Base-by-base conservation (phyloP, 768 basidiomycete species). In the Phaeotremella fagi region DNA sequence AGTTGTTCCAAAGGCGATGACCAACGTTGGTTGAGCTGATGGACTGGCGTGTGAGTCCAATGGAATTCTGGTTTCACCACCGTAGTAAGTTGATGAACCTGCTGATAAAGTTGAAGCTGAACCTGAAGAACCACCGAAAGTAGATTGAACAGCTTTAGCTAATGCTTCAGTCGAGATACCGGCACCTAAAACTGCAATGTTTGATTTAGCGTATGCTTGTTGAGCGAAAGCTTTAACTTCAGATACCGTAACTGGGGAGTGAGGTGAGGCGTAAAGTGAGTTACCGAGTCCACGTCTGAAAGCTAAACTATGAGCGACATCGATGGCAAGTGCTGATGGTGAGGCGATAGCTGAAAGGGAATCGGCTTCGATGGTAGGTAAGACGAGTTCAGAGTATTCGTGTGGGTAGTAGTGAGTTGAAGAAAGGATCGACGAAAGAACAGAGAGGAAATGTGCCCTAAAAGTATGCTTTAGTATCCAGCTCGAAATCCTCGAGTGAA, bases 201-300 rank as follows among this genome's bases (percentile, higher is more conserved):
- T 90, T 54, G 80, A 83, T 66, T 85, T 83, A 48, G 81, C 78
- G 76, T 92, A 91, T 22, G 83, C 83, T 49, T 82, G 75, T 26
- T 81, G 73, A 57, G 90, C 90, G 66, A 82, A 91, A 1, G 81
- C 76, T 70, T 85, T 83, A 66, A 94, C 80, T 60, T 89, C 75
- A 24, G 64, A 60, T 47, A 66, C 71, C 52, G 64, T 62, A 38
- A 78, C 74, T 61, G 80, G 76, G 54, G 77, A 77, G 69, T 87
- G 83, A 15, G 82, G 78, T n/a, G 85, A 78, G 18, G 90, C 86
- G 76, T 88, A 90, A 55, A 97, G 82, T 22, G 92, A 86, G 62
- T 86, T 81, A 64, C 94, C 94, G 65, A 98, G 90, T 15, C 94
- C 94, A 37, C 79, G 80, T 68, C 92, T 90, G 87, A 98, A 99